Evolutionary conservation across 306 rosid genomes (phyloP), one percentile per base, ranked within the genome.

Genomic region (Dalbergia oliveri): DNA sequence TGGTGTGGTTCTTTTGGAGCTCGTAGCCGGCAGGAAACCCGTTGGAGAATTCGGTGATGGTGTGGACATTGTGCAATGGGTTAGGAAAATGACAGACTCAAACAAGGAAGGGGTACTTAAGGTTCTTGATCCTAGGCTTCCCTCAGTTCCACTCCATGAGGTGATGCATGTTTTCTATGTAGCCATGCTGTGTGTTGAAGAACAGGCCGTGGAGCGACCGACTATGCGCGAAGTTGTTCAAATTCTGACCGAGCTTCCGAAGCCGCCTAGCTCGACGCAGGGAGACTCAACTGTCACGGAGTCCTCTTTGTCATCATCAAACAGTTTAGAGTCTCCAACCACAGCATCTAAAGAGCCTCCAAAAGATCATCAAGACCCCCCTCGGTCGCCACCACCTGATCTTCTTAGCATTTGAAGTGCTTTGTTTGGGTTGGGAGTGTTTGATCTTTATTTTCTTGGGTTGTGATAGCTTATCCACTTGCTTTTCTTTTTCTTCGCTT

Each of bases 11-110:
- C 81, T 94, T 31, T 26, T 94, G 67, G 98, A 94, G 91, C 90
- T 94, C 0, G 82, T 94, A 33, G 87, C 93, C 0, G 98, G 98
- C 5, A 84, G 90, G 84, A 90, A 83, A 81, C 95, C 98, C 0
- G 97, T 91, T 67, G 98, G 98, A 8, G 98, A 89, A 37, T 94
- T 94, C 41, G 97, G 98, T 0, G 98, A 94, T 37, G 98, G 98
- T 0, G 98, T 94, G 76, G 98, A 94, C 89, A 91, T 94, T 4
- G 98, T 94, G 18, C 86, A 93, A 67, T 94, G 98, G 98, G 94
- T 94, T 13, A 74, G 84, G 56, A 89, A 91, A 88, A 77, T 73
- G 81, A 83, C 89, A 0, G 87, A 83, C 45, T 86, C 89, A 77
- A 80, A 83, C 83, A 83, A 86, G 69, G 89, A 83, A 66, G 85